These are phyloP conservation scores for Crinitomyces ghanaensis DNA, from an alignment of 805 yeast species.

Conservation along the genomic window DNA sequence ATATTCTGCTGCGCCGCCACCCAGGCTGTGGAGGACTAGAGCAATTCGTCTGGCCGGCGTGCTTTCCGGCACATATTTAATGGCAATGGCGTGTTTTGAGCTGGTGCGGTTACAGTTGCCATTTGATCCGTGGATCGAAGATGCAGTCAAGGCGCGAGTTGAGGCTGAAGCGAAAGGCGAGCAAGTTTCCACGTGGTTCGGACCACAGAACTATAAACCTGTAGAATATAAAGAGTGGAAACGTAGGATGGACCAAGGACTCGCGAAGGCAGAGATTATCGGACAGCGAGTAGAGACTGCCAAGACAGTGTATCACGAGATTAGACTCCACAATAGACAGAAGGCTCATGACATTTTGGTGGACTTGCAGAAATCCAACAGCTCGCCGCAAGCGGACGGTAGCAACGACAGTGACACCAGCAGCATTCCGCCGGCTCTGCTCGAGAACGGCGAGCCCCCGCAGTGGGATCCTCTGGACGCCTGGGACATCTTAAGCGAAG, in stretches of 20 bases:
- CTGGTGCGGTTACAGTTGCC: constrained; percentile 34
- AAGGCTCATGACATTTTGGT: constrained; percentile 8
- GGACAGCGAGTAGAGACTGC: constrained; percentile 8
- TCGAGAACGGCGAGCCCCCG: neutral
- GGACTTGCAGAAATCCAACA: constrained; percentile 9
- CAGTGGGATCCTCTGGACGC: constrained; percentile 17
- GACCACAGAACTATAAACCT: constrained; percentile 48
- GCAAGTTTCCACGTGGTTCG: constrained; percentile 51
- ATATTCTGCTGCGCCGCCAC: too few species aligned
- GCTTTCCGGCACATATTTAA: constrained; percentile 34
- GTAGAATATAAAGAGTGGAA: constrained; percentile 28
- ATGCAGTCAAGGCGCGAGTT: constrained; percentile 44
- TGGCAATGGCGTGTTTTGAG: constrained; percentile 50
- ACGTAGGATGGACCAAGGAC: constrained; percentile 14
- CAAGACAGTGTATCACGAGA: constrained; percentile 10
- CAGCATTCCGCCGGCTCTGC: too few species aligned
- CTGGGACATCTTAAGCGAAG: constrained; percentile 15
- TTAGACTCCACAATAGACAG: constrained; percentile 11
- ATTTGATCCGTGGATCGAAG: constrained; percentile 62
- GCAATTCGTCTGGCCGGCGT: constrained; percentile 26
- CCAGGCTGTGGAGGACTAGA: constrained; percentile 21
- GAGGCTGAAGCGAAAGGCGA: constrained; percentile 39
- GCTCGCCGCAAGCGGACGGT: neutral
- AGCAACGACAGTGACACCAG: neutral
- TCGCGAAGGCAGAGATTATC: constrained; percentile 13